Base-by-base conservation (phyloP, 495 filamentous ascomycete species). In the Achaetomiella virescens region DNA sequence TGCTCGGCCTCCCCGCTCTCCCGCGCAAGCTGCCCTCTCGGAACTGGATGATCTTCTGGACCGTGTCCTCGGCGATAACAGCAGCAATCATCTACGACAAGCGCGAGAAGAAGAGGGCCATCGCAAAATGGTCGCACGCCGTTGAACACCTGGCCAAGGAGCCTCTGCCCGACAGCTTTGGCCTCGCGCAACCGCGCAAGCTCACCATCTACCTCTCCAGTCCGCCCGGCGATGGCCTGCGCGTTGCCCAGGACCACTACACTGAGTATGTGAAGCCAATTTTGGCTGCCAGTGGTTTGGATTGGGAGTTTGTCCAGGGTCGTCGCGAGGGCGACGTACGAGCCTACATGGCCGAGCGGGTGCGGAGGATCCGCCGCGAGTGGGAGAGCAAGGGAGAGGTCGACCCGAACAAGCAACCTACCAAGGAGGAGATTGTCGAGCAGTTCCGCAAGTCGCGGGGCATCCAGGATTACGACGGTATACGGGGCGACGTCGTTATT, bases 21-120 rank as follows among this genome's bases (percentile, higher is more conserved):
- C 84, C 87, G 15, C 78, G 86, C 62, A 91, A 86, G 74, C 83
- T 99, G 10, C 93, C 93, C 18, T 99, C 93, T 12, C 85, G 95
- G 25, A 97, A 97, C 66, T 99, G 93, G 93, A 81, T 89, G 73
- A 97, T 99, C 61, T 97, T 99, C 75, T 77, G 92, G 65, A 74
- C 86, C 17, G 70, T 97, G 59, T 85, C 85, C 14, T 84, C 84
- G 27, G 83, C 88, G 33, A 86, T 96, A 61, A 83, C 87, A 0
- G 83, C 79, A 7, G 85, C 87, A 11, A 70, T 97, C 45, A 77
- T 89, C 60, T 96, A 97, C 74, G 93, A 99, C 72, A 89, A 90
- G 59, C 80, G 86, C 35, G 85, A 97, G 70, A 96, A 92, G 72
- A 86, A 83, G 52, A 82, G 84, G 48, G 81, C 81, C 12, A 92